Evolutionary conservation across 2,329 filamentous ascomycete genomes (phyloP), one percentile per base, ranked within the genome.

Genomic region (Dothidotthia symphoricarpi): DNA sequence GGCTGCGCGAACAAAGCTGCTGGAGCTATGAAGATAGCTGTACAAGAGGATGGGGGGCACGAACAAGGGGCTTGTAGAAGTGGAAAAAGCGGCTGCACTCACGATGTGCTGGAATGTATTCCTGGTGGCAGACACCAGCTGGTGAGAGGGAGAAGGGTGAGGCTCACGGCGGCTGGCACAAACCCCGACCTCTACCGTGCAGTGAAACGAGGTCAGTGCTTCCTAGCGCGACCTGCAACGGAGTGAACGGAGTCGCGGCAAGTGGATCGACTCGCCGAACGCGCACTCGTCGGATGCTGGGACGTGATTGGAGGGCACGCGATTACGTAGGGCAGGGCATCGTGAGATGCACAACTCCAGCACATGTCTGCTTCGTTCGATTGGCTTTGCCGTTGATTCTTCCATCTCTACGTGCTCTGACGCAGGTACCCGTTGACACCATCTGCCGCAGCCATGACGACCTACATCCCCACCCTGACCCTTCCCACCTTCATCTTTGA

Each of bases 381-480:
- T 15, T 12, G 14, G 10, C 29, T 24, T 31, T 16, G 19, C 19
- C 9, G 19, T 22, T 22, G 5, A 22, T 22, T 9, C 19, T 22
- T 9, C 19, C 9, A 9, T 22, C 19, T 22, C 19, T 9, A 22
- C 19, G 19, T 6, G 19, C 9, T 22, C 19, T 9, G 19, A 22
- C 19, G 19, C 19, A 22, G 11, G 13, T 27, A 27, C 11, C 25
- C 25, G 13, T 11, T 14, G 11, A 14, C 25, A 12, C 13, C 25
- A 27, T 27, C 25, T 27, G 25, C 39, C 42, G 34, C 41, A 66
- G 75, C 45, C 29, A 94, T 93, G 87, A 90, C 86, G 9, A 82
- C 86, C 46, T 85, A 85, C 66, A 80, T 93, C 43, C 82, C 86
- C n/a, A 82, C 80, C 26, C 69, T 94, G 48, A 89, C 86, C 15